These are phyloP conservation scores for Boeremia exigua DNA, from an alignment of 2,329 filamentous ascomycete genomes.

Conservation along the genomic window DNA sequence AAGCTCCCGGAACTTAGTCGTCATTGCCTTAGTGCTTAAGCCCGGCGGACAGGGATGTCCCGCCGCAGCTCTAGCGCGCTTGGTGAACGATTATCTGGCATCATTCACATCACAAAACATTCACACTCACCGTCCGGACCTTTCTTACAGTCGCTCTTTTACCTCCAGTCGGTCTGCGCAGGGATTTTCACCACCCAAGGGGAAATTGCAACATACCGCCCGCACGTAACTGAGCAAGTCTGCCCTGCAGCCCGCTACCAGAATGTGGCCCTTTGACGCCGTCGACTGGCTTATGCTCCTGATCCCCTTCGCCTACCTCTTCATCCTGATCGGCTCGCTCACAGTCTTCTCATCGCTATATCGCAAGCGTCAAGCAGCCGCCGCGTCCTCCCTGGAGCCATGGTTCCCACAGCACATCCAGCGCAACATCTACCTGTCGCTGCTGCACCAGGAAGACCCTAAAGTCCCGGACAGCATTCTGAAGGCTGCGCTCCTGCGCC, in stretches of 20 bases:
- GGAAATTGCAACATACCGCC: neutral
- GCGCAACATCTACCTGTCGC: conserved; percentile 91
- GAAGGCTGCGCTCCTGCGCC: conserved; percentile 84
- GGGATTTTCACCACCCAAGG: neutral
- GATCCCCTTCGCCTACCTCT: conserved; percentile 88
- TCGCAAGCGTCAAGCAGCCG: conserved; percentile 82
- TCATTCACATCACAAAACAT: conserved; percentile 16
- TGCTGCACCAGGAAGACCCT: conserved; percentile 79
- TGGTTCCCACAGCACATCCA: conserved; percentile 94
- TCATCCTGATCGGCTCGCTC: conserved; percentile 84
- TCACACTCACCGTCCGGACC: conserved; percentile 1
- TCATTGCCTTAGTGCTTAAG: conserved; percentile 7
- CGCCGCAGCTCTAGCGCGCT: conserved; percentile 9
- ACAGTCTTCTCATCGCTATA: conserved; percentile 93
- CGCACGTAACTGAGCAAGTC: conserved; percentile 4
- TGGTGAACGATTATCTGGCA: conserved; percentile 19
- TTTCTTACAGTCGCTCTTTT: conserved; percentile 16
- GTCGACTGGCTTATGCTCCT: conserved; percentile 83
- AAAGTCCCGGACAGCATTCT: conserved; percentile 82
- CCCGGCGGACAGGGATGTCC: conserved; percentile 13
- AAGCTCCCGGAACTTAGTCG: conserved; percentile 16
- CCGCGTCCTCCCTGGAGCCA: conserved; percentile 84
- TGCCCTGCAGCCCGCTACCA: conserved; percentile 18
- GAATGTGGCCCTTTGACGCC: conserved; percentile 52
- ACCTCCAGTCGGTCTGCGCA: neutral